Conservation (phyloP, 2,329 filamentous ascomycete genomes). For the Whalleya microplaca region DNA sequence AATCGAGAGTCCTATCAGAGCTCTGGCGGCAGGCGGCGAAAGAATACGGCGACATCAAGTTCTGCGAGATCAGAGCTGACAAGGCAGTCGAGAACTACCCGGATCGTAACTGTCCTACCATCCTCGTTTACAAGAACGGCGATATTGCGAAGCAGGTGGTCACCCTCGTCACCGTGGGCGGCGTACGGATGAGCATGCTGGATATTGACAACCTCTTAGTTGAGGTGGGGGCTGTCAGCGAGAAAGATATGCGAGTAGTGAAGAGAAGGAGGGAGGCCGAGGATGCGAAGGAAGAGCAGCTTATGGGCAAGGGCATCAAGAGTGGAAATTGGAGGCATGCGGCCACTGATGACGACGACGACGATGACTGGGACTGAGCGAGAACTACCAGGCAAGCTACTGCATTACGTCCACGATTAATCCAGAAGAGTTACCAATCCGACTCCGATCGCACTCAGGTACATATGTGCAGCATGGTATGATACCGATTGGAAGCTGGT, state of each 20-base stretch:
- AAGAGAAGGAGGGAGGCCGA: conserved; percentile 63
- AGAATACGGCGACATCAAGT: conserved; percentile 94
- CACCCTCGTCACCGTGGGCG: conserved; percentile 80
- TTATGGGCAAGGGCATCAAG: conserved; percentile 55
- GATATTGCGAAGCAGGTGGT: conserved; percentile 92
- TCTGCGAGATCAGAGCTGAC: conserved; percentile 90
- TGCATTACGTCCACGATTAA: background rate
- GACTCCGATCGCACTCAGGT: background rate
- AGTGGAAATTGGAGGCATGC: conserved; percentile 53
- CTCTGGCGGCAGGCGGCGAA: conserved; percentile 82
- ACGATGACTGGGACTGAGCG: conserved; percentile 65
- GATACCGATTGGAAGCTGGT: conserved; percentile 2
- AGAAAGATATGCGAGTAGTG: conserved; percentile 76
- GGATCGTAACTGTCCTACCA: conserved; percentile 91
- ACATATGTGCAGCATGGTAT: conserved; percentile 1
- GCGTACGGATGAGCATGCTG: conserved; percentile 69
- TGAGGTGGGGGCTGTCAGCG: conserved; percentile 77
- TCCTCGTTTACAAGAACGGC: conserved; percentile 88
- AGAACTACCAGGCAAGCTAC: background rate
- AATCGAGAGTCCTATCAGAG: conserved; percentile 81
- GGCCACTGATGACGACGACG: conserved; percentile 49
- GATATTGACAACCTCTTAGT: conserved; percentile 83
- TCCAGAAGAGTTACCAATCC: background rate
- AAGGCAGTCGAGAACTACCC: conserved; percentile 97
- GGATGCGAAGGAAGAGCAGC: conserved; percentile 62